Conservation (phyloP, 2,329 filamentous ascomycete species). For the Aspergillus intermedius region DNA sequence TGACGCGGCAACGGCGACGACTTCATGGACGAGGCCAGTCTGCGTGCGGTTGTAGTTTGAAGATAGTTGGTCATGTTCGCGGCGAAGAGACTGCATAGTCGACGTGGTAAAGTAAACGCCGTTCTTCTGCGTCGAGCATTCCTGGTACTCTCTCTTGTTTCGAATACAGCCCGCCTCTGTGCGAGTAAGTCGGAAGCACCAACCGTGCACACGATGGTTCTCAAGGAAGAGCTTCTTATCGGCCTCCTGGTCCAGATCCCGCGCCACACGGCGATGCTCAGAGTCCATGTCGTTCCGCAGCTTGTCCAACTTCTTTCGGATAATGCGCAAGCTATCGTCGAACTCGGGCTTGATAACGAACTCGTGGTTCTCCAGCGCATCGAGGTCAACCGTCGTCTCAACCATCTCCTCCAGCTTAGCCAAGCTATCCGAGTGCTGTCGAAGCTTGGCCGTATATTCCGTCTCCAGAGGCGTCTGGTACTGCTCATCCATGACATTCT, state of each 20-base stretch:
- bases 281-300: conserved; percentile 73
- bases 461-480: conserved; percentile 82
- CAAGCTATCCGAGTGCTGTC: conserved; percentile 68
- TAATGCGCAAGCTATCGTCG: conserved; percentile 79
- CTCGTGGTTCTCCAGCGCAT: conserved; percentile 92
- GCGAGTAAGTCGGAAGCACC: conserved; percentile 89
- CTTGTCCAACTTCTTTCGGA: conserved; percentile 84
- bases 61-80: conserved; percentile 89
- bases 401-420: conserved; percentile 94
- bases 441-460: conserved; percentile 79
- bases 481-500: conserved; percentile 89
- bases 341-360: conserved; percentile 99
- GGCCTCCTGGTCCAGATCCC: conserved; percentile 81
- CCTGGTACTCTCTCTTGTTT: conserved; percentile 82
- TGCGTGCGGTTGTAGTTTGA: conserved; percentile 95
- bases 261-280: conserved; percentile 69
- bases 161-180: conserved; percentile 88
- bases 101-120: conserved; percentile 96
- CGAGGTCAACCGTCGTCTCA: conserved; percentile 92
- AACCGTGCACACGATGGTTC: conserved; percentile 91
- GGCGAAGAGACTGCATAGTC: conserved; percentile 68
- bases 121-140: conserved; percentile 98
- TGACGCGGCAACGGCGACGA: conserved; percentile 85
- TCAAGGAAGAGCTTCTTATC: conserved; percentile 99
- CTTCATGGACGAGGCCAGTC: conserved; percentile 81